phyloP scores from a whole-genome alignment of 345 rosid genomes.

The Euphorbia lathyris region DNA sequence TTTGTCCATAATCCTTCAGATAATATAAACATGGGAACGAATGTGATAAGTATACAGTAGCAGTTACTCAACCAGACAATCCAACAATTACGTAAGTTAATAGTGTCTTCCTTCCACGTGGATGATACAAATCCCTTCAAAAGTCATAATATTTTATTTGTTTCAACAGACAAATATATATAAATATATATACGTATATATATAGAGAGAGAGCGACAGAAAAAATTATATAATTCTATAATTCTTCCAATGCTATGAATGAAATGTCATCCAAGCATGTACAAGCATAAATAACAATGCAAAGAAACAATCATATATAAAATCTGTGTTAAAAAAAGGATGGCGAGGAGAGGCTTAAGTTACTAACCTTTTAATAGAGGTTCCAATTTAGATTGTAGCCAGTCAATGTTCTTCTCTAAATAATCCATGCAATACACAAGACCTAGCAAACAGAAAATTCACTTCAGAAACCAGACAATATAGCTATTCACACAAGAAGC shows the following conservation, averaged over 20 bases:
- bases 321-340: not conserved
- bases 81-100: not conserved
- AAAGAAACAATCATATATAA: not conserved
- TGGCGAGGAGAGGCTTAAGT: not conserved
- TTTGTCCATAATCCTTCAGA: too few relatives aligned
- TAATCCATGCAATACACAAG: conserved; percentile 87
- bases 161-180: not conserved
- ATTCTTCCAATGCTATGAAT: not conserved
- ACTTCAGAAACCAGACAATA: not conserved
- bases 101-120: not conserved
- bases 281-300: not conserved
- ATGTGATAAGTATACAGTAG: not conserved
- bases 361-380: conserved; percentile 76
- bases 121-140: not conserved
- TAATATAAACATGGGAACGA: not conserved
- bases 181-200: too few relatives aligned
- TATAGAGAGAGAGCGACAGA: not conserved
- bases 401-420: conserved; percentile 83
- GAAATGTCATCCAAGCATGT: not conserved
- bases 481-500: too few relatives aligned
- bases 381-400: conserved; percentile 76
- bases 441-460: conserved; percentile 37
- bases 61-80: not conserved
- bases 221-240: not conserved
- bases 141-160: not conserved